phyloP scores from a whole-genome alignment of 176 grass and related monocot species.

The Zea luxurians region DNA sequence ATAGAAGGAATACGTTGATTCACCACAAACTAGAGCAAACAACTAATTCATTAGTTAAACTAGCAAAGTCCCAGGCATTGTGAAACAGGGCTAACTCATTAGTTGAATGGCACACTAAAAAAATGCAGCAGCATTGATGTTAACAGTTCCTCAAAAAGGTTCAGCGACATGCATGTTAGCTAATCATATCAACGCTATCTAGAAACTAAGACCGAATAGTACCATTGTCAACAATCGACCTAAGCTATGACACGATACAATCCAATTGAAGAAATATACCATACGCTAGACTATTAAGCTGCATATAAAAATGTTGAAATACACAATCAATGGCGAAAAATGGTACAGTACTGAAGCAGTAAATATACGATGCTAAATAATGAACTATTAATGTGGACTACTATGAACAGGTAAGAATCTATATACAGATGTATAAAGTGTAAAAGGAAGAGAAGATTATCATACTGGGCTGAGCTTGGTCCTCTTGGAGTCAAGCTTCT shows the following conservation, averaged over 20 bases:
- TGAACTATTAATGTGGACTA: background rate
- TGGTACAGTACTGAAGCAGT: background rate
- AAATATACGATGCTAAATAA: too few relatives aligned
- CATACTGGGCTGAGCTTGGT: constrained; percentile 54
- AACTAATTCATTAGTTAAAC: background rate
- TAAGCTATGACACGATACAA: background rate
- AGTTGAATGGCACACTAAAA: background rate
- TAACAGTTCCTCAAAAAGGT: too few relatives aligned
- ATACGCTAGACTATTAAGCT: background rate
- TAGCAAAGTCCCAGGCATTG: background rate
- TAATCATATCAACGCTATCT: too few relatives aligned
- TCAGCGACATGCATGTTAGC: too few relatives aligned
- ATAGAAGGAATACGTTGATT: background rate
- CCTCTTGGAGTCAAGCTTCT: constrained; percentile 76
- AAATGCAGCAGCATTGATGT: background rate
- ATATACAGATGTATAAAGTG: background rate
- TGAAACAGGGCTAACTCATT: background rate
- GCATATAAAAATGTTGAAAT: background rate
- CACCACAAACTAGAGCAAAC: background rate
- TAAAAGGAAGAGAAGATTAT: background rate
- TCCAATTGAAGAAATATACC: background rate
- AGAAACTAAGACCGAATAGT: too few relatives aligned
- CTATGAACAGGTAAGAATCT: background rate
- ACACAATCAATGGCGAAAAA: background rate
- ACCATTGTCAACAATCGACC: background rate